Conservation (phyloP, 306 rosid species). For the Vicia villosa region DNA sequence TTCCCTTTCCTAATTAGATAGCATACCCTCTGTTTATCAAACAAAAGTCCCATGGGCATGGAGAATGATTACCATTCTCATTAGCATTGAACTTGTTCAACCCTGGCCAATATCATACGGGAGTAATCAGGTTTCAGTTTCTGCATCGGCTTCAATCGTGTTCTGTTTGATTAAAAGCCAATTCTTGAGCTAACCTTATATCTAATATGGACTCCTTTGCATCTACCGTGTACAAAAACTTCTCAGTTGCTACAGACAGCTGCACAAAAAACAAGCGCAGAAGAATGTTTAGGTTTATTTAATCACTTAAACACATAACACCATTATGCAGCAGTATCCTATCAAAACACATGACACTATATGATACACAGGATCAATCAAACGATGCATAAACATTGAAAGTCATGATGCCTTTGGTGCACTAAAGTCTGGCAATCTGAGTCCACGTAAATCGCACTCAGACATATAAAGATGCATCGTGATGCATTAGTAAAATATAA, state of each 20-base stretch:
- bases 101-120: background rate
- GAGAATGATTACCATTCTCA: background rate
- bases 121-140: background rate
- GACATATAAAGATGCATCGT: background rate
- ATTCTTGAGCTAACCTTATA: background rate
- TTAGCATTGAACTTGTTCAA: background rate
- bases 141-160: background rate
- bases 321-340: background rate
- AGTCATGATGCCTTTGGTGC: too few species aligned
- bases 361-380: too few species aligned
- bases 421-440: too few species aligned
- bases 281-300: constrained; percentile 8
- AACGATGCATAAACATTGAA: too few species aligned
- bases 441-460: background rate
- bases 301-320: background rate
- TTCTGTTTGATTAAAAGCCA: background rate
- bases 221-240: constrained; percentile 69
- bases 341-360: background rate
- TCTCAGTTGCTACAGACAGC: constrained; percentile 68
- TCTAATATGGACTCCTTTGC: constrained; percentile 53
- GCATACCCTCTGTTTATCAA: background rate
- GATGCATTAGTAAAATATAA: background rate
- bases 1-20: background rate
- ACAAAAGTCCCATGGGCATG: background rate
- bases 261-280: constrained; percentile 32